Evolutionary conservation across 2,329 filamentous ascomycete genomes (phyloP), one percentile per base, ranked within the genome.

Genomic region (Aureobasidium sp.): DNA sequence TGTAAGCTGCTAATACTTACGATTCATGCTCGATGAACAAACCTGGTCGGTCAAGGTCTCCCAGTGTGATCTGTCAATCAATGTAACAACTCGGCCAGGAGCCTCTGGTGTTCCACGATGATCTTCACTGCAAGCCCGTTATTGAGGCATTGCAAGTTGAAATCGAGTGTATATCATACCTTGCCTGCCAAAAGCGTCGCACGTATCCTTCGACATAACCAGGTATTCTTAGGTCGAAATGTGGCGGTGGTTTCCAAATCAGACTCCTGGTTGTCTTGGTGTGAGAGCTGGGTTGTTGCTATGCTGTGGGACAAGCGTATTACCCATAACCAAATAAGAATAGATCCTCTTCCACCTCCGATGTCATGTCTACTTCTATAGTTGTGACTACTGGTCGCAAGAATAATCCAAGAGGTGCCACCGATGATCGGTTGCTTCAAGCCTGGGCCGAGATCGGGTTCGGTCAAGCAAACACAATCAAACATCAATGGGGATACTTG

Each of bases 251-350:
- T 70, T 97, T 98, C 90, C 90, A 98, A 63, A 98, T 96, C 67
- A 98, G 73, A 68, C 90, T 95, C 72, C 91, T 93, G 58, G 72
- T 90, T 93, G 58, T 34, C 27, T 56, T 32, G 42, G 58, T 19
- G 32, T 35, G 5, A 35, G n/a, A 35, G n/a, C n/a, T n/a, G n/a
- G n/a, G n/a, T n/a, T n/a, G n/a, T n/a, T n/a, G n/a, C n/a, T n/a
- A n/a, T n/a, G n/a, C n/a, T n/a, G n/a, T n/a, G n/a, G 32, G 24
- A 47, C 10, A 14, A 42, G 8, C 22, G 50, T 35, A 22, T 60
- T 75, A 95, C 91, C 91, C 93, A 66, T 97, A 98, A 57, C 93
- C 93, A 70, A 95, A 97, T 40, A 98, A 76, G 93, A 93, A 98
- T 63, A 97, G 90, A 66, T 95, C 65, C 38, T 58, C 58, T 6